Conservation (phyloP, 805 yeast species). For the Wickerhamiella cacticola region DNA sequence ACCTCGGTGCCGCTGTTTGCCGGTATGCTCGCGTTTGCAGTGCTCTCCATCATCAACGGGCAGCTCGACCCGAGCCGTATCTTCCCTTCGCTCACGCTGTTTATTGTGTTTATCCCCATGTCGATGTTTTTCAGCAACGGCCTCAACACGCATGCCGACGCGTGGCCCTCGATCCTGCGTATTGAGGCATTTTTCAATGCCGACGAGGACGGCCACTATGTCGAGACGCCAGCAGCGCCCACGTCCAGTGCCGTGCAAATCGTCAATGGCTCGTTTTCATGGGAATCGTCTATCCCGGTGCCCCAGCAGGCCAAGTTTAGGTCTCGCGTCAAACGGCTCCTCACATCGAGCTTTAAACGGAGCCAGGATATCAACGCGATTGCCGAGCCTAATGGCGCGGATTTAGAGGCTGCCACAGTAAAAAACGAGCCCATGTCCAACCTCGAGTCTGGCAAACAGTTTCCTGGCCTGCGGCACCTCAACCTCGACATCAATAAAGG, state of each 20-base stretch:
- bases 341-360: background rate
- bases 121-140: conserved; percentile 47
- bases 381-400: background rate
- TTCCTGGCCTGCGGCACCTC: conserved; percentile 40
- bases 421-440: background rate
- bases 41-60: conserved; percentile 36
- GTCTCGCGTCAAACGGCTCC: background rate
- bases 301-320: conserved; percentile 2
- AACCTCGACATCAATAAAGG: conserved; percentile 45
- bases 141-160: conserved; percentile 33
- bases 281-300: conserved; percentile 37
- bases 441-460: conserved; percentile 21
- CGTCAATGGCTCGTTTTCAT: conserved; percentile 46
- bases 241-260: conserved; percentile 37
- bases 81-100: conserved; percentile 59
- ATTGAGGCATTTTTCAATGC: conserved; percentile 25
- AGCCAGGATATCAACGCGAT: background rate
- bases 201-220: conserved; percentile 30
- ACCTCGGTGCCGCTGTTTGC: conserved; percentile 57
- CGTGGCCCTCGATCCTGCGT: conserved; percentile 27
- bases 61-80: conserved; percentile 45
- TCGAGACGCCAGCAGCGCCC: conserved; percentile 24
- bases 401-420: background rate
- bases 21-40: conserved; percentile 49
- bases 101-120: conserved; percentile 57